phyloP scores from a whole-genome alignment of 2,329 filamentous ascomycete species.

The Talaromyces verruculosus region DNA sequence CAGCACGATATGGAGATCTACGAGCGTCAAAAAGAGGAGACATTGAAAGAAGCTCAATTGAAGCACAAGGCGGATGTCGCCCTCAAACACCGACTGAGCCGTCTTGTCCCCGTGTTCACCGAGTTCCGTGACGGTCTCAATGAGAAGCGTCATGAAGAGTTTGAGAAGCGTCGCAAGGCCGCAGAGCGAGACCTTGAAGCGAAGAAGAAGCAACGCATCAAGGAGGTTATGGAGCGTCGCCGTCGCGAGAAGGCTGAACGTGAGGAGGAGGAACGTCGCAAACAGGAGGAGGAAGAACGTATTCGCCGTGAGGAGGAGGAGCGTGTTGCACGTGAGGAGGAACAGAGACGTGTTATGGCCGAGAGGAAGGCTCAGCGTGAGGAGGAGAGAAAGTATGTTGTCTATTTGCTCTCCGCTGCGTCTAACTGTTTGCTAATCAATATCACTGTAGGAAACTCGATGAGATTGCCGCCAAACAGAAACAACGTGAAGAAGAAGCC shows the following conservation, averaged over 20 bases:
- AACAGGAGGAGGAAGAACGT: conserved; percentile 83
- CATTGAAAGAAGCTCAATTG: conserved; percentile 72
- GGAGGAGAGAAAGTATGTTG: conserved; percentile 58
- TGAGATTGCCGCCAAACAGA: conserved; percentile 65
- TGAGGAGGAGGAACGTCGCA: conserved; percentile 77
- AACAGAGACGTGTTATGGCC: conserved; percentile 69
- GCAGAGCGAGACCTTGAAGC: conserved; percentile 91
- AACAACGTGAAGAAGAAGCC: conserved; percentile 83
- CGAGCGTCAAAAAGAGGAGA: conserved; percentile 74
- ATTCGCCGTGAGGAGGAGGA: conserved; percentile 80
- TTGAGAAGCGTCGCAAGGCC: conserved; percentile 87
- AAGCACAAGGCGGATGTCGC: conserved; percentile 93
- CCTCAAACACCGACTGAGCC: conserved; percentile 86
- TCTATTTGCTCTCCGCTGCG: background rate
- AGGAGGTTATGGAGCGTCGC: conserved; percentile 81
- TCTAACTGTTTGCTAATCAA: conserved; percentile 33
- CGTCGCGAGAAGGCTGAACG: conserved; percentile 78
- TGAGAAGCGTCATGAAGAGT: conserved; percentile 87
- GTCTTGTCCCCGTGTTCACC: conserved; percentile 82
- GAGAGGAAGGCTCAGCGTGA: conserved; percentile 67
- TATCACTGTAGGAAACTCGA: conserved; percentile 56
- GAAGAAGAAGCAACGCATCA: conserved; percentile 82
- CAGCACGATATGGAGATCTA: conserved; percentile 76
- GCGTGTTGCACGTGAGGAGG: conserved; percentile 74
- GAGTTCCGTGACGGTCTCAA: conserved; percentile 78